Evolutionary conservation across 202 grass and related monocot genomes (phyloP), one percentile per base, ranked within the genome.

Genomic region (Eragrostis tef): DNA sequence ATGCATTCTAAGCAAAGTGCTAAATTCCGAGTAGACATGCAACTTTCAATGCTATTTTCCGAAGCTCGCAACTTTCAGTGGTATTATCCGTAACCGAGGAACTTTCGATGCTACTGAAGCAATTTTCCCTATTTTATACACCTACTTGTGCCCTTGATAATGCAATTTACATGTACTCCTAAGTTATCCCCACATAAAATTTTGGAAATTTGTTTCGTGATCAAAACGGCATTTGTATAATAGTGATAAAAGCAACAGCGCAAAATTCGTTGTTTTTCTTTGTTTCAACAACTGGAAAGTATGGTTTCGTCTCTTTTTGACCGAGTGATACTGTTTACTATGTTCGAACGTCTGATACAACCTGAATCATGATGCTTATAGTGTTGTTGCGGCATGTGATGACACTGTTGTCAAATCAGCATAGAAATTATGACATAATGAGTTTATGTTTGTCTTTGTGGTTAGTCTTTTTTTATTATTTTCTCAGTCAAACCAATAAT

Each of bases 391-490:
- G 51, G 24, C 71, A 39, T 43, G 17, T 19, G 15, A 71, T 24
- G 48, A 10, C 36, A 50, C 3, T 26, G 2, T 73, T 73, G 44
- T 34, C 17, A 19, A 41, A 17, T 22, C 15, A 47, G 2, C 51
- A 53, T 44, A 43, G 53, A 58, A 47, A 9, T 39, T 83, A 46
- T 39, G 60, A 39, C 20, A 19, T 48, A 31, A 36, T 58, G 13
- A 13, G 19, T 70, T 84, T 69, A 70, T 31, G 58, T 46, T 84
- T 70, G 39, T 77, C 25, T 84, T 56, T 65, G 9, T 15, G 3
- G 0, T 27, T 75, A 48, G 1, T 60, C 21, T 13, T 26, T 4
- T 60, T 60, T 60, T 2, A 4, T 60, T 60, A 20, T 58, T 73
- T 62, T 14, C 13, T 59, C n/a, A 81, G 65, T 16, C 13, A 45